Percentiles rank a stretch among this genome's conserved stretches.
Conservation (phyloP, 208 protist genomes). For the Trypanosoma conorhini region DNA sequence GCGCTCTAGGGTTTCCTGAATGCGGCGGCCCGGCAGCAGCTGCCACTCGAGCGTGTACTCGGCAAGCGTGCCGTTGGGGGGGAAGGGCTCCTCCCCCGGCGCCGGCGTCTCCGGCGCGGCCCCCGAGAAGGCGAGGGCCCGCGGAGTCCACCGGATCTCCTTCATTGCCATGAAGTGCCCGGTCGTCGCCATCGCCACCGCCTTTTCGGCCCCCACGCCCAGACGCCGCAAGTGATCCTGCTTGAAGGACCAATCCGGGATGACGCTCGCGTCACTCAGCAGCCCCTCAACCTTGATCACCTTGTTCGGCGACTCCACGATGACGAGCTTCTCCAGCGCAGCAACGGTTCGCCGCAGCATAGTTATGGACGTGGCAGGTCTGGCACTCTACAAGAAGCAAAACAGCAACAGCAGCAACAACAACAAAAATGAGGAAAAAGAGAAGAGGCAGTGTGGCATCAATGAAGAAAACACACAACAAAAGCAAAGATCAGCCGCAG, state of each 20-base stretch:
- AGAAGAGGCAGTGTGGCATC: not conserved
- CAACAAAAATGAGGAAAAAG: slow-evolving; percentile 16
- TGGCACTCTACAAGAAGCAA: not conserved
- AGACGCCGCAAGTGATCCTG: slow-evolving; percentile 42
- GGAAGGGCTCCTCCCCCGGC: slow-evolving; percentile 39
- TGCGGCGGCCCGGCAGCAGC: slow-evolving; percentile 65
- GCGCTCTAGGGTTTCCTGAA: slow-evolving; percentile 79
- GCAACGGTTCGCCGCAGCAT: slow-evolving; percentile 65
- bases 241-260: slow-evolving; percentile 85
- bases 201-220: slow-evolving; percentile 63
- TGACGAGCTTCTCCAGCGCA: slow-evolving; percentile 81
- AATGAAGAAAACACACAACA: not conserved
- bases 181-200: slow-evolving; percentile 82
- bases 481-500: not conserved
- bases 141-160: slow-evolving; percentile 71
- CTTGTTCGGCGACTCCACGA: slow-evolving; percentile 93
- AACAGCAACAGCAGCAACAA: slow-evolving; percentile 13
- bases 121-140: slow-evolving; percentile 9
- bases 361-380: slow-evolving; percentile 7
- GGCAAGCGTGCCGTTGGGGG: slow-evolving; percentile 56
- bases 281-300: slow-evolving; percentile 88
- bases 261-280: slow-evolving; percentile 74
- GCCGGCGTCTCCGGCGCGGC: not conserved
- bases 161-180: slow-evolving; percentile 89
- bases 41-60: slow-evolving; percentile 80